Percentiles rank a stretch among this genome's conserved stretches.
These are phyloP conservation scores for Perkinsus olseni DNA, from an alignment of 169 alveolate species.

Conservation along the genomic window DNA sequence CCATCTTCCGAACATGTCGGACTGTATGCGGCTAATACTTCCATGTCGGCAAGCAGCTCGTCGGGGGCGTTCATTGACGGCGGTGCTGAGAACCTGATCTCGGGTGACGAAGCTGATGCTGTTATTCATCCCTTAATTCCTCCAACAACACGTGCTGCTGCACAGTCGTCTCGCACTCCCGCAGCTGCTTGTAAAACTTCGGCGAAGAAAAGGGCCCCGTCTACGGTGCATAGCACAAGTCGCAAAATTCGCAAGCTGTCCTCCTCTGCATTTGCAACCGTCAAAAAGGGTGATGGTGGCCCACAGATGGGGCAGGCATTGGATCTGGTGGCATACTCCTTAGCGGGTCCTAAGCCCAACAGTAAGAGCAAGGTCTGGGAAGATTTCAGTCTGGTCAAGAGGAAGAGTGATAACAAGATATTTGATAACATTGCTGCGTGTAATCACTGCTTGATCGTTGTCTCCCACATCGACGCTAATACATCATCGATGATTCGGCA, in stretches of 20 bases:
- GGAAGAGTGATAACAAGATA: background rate
- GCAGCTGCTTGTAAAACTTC: too few relatives aligned
- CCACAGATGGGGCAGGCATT: background rate
- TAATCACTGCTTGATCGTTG: background rate
- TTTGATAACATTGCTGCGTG: background rate
- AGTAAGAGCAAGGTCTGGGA: background rate
- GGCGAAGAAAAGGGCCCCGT: too few relatives aligned
- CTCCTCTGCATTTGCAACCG: background rate
- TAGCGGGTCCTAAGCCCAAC: background rate
- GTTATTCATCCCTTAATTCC: too few relatives aligned
- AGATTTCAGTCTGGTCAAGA: background rate
- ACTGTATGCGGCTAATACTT: too few relatives aligned
- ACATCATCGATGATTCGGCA: background rate
- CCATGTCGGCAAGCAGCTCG: too few relatives aligned
- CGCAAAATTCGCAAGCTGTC: background rate
- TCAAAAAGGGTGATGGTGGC: background rate
- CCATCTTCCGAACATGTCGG: too few relatives aligned
- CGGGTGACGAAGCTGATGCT: too few relatives aligned
- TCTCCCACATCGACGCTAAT: background rate
- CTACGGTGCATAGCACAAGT: too few relatives aligned
- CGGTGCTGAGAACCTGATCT: too few relatives aligned
- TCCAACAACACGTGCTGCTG: too few relatives aligned
- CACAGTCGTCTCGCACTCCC: too few relatives aligned
- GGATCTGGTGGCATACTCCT: background rate
- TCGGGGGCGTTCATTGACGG: too few relatives aligned